phyloP scores from a whole-genome alignment of 768 basidiomycete species.

The Inosperma sp. region DNA sequence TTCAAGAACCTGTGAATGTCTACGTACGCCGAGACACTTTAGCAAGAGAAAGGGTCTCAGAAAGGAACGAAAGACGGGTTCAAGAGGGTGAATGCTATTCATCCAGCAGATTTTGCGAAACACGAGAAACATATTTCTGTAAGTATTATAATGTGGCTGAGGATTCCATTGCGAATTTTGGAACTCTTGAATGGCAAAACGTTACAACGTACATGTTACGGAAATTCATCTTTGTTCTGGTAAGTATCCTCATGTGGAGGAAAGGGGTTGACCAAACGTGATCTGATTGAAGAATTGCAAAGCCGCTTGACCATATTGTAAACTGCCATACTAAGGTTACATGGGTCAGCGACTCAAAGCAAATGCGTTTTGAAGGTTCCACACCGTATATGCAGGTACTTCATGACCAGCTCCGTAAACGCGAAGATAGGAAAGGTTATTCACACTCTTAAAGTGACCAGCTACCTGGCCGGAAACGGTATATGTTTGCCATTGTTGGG shows the following conservation, averaged over 20 bases:
- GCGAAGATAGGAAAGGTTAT: slow-evolving; percentile 51
- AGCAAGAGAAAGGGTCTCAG: no score
- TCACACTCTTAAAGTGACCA: slow-evolving; percentile 56
- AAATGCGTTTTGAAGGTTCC: background rate
- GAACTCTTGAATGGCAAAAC: no score
- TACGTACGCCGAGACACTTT: no score
- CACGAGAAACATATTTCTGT: no score
- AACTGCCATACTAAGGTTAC: slow-evolving; percentile 27
- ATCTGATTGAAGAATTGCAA: slow-evolving; percentile 43
- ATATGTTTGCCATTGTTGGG: slow-evolving; percentile 43
- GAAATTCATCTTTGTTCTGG: no score
- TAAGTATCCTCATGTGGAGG: slow-evolving; percentile 9
- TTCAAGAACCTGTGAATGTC: no score
- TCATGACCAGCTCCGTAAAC: slow-evolving; percentile 47
- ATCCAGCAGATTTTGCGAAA: no score
- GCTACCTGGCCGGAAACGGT: slow-evolving; percentile 46
- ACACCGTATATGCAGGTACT: slow-evolving; percentile 43
- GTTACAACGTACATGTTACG: no score
- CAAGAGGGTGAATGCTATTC: no score
- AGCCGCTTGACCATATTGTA: slow-evolving; percentile 40
- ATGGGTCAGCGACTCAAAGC: background rate
- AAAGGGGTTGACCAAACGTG: slow-evolving; percentile 26
- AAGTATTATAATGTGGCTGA: no score
- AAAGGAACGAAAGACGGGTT: no score
- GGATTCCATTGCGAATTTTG: no score